A percentile compares a stretch with the other conserved stretches of the same genome.
Conservation (phyloP, 495 filamentous ascomycete genomes). For the Tuber umbilicatum region DNA sequence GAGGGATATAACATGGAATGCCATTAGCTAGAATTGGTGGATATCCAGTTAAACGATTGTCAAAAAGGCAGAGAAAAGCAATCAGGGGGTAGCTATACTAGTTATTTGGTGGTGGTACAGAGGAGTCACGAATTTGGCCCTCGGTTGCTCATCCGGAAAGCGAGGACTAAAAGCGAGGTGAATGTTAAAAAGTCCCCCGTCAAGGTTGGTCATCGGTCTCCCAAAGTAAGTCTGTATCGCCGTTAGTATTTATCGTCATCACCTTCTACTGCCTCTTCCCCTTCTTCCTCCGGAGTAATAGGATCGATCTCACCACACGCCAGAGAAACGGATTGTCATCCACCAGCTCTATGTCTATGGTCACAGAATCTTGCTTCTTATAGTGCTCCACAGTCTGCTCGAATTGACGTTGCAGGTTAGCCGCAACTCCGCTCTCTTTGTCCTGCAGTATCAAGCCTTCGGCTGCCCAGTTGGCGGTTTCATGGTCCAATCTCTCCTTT, state of each 20-base stretch:
- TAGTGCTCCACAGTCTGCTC: constrained; percentile 73
- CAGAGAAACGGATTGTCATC: constrained; percentile 66
- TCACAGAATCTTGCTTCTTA: constrained; percentile 59
- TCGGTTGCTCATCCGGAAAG: constrained; percentile 86
- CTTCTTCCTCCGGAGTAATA: constrained; percentile 46
- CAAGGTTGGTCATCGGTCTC: constrained; percentile 83
- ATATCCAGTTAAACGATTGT: constrained; percentile 4
- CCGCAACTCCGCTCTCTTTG: constrained; percentile 67
- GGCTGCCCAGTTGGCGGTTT: constrained; percentile 62
- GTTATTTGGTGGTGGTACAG: constrained; percentile 89
- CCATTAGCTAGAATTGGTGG: constrained; percentile 49
- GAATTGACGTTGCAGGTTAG: constrained; percentile 72
- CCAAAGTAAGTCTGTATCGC: constrained; percentile 69
- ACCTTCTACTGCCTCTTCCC: too few relatives aligned
- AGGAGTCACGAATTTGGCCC: constrained; percentile 69
- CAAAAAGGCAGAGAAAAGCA: neutral
- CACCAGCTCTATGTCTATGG: constrained; percentile 66
- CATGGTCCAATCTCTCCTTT: constrained; percentile 60
- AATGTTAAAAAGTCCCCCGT: constrained; percentile 83
- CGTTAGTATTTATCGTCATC: neutral
- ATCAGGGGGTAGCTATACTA: constrained; percentile 24
- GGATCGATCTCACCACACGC: constrained; percentile 48
- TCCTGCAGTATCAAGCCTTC: constrained; percentile 59
- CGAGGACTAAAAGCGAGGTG: constrained; percentile 74
- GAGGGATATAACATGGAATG: constrained; percentile 74